Evolutionary conservation across 192 early-diverging fungal species (phyloP), one percentile per base, ranked within the genome.

Genomic region (Backusella westeae): DNA sequence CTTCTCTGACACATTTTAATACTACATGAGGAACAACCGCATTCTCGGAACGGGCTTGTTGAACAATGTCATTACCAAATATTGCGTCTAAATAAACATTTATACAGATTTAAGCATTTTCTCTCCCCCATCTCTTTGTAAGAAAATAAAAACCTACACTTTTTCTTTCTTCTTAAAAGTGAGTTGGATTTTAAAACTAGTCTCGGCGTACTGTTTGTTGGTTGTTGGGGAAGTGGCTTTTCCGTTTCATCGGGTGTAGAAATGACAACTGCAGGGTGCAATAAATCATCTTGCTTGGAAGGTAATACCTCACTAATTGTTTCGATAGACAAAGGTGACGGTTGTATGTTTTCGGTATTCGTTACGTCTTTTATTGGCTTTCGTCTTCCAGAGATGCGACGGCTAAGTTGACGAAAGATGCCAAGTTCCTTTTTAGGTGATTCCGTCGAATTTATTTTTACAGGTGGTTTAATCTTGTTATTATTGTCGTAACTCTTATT

Each of bases 1-100:
- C 91, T 21, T 90, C 91, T 46, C 84, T 81, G n/a, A 95, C 82
- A 66, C 91, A 93, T 63, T 87, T 85, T 34, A 90, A 84, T 44
- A 95, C 87, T 1, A 95, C 76, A 81, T 87, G 85, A 23, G 94
- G 94, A 34, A 95, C 78, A 10, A 56, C 73, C 14, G 78, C 78
- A 7, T 87, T 84, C 65, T 94, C 92, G 19, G 77, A 39, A 41
- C 82, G 82, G 7, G 89, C 78, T 68, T 92, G 90, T 68, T 87
- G 83, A 14, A 83, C 19, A 38, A 94, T 80, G 10, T 82, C 82
- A 52, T 87, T 88, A 14, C 91, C 91, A 88, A 94, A 93, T 83
- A 94, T 88, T 0, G 7, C 17, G 9, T 68, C 67, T 68, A 68
- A 32, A 44, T 34, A 19, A 29, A 44, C 12, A 15, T 29, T 29